These are phyloP conservation scores for Mortierella antarctica DNA, from an alignment of 192 early-diverging fungal species.

Conservation along the genomic window DNA sequence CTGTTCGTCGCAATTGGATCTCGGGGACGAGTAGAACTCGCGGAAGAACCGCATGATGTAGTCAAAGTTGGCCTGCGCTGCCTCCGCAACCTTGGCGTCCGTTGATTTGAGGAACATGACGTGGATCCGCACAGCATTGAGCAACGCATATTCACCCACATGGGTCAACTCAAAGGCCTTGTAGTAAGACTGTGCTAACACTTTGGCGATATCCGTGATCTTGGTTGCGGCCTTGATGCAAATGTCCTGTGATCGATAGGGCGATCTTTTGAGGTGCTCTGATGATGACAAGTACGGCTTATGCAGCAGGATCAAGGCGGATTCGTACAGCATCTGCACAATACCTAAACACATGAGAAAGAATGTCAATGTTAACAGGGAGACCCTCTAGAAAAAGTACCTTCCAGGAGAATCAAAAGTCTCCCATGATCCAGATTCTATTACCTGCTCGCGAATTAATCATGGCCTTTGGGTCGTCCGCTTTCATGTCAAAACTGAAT, in stretches of 20 bases:
- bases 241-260: conserved; percentile 53
- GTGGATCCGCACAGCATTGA: conserved; percentile 50
- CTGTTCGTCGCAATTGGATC: conserved; percentile 44
- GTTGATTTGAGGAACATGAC: conserved; percentile 49
- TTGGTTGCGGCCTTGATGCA: conserved; percentile 51
- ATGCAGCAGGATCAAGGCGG: conserved; percentile 41
- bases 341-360: conserved; percentile 17
- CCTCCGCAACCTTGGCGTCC: conserved; percentile 36
- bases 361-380: not conserved
- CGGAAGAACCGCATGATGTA: conserved; percentile 52
- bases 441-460: conserved; percentile 49
- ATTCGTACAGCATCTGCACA: conserved; percentile 48
- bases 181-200: conserved; percentile 28
- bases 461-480: conserved; percentile 34
- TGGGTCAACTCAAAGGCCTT: conserved; percentile 37
- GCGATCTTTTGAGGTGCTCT: conserved; percentile 45
- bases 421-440: not conserved
- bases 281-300: conserved; percentile 47
- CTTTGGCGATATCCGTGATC: conserved; percentile 51
- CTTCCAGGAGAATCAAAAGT: no score
- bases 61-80: conserved; percentile 35
- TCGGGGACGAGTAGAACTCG: conserved; percentile 42
- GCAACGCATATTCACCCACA: conserved; percentile 43
- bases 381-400: not conserved
- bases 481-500: conserved; percentile 41